These are phyloP conservation scores for Phyllachora maydis DNA, from an alignment of 2,329 filamentous ascomycete genomes.

Conservation along the genomic window DNA sequence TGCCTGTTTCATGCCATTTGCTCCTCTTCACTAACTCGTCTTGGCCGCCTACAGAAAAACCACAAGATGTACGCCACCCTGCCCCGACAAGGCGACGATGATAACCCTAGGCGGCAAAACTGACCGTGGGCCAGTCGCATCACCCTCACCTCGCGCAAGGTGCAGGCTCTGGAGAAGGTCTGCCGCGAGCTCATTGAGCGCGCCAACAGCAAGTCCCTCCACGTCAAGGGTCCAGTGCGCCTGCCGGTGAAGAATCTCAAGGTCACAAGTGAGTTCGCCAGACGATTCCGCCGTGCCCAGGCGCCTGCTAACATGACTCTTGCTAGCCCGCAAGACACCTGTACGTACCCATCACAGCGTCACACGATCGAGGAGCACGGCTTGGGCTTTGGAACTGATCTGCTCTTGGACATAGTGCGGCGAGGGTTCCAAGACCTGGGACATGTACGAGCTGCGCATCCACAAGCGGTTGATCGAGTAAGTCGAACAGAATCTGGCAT, in stretches of 20 bases:
- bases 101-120: too few relatives aligned
- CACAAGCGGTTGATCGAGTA: conserved; percentile 79
- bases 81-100: too few relatives aligned
- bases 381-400: too few relatives aligned
- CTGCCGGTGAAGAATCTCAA: conserved; percentile 10
- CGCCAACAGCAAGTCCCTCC: conserved; percentile 94
- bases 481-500: not conserved
- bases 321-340: conserved; percentile 97
- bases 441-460: conserved; percentile 96
- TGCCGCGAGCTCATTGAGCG: conserved; percentile 97
- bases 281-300: not conserved
- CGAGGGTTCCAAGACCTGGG: conserved; percentile 99
- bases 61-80: too few relatives aligned
- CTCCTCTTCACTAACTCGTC: too few relatives aligned
- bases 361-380: too few relatives aligned
- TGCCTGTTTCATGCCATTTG: too few relatives aligned
- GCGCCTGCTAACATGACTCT: too few relatives aligned
- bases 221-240: conserved; percentile 94
- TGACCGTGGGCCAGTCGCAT: too few relatives aligned
- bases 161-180: conserved; percentile 91
- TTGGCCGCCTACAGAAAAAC: conserved; percentile 3
- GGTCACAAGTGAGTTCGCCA: conserved; percentile 7
- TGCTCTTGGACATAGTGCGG: too few relatives aligned
- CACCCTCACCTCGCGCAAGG: conserved; percentile 54
- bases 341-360: too few relatives aligned